Percentiles rank a stretch among this genome's conserved stretches.
These are phyloP conservation scores for Pleurozium schreberi DNA, from an alignment of 225 moss, liverwort and hornwort genomes.

Conservation along the genomic window DNA sequence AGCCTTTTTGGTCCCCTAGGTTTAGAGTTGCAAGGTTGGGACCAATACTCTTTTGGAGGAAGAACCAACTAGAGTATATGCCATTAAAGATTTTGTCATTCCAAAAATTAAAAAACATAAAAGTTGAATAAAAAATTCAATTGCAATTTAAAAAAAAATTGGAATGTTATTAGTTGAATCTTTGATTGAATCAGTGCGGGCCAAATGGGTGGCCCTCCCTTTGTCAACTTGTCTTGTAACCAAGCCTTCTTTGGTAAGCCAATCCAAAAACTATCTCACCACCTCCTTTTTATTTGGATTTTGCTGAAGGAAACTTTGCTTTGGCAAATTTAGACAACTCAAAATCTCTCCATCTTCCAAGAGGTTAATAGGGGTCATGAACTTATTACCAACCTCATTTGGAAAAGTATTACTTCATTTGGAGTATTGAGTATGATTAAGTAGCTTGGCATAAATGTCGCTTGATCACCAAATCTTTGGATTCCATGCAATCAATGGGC, in stretches of 20 bases:
- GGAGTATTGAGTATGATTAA: not conserved
- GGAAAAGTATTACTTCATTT: too few species aligned
- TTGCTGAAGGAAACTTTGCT: accelerated
- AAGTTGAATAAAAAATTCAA: not conserved
- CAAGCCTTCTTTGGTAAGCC: accelerated
- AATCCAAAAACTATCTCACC: not conserved
- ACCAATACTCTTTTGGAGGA: accelerated
- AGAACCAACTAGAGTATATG: not conserved
- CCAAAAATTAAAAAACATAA: accelerated
- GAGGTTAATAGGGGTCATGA: accelerated
- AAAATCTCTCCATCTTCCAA: not conserved
- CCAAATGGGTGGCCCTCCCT: too few species aligned
- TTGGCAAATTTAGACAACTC: not conserved
- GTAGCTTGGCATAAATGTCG: too few species aligned
- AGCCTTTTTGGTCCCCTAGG: not conserved
- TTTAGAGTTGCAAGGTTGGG: not conserved
- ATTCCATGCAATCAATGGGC: accelerated
- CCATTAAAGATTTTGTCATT: not conserved
- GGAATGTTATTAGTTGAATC: too few species aligned
- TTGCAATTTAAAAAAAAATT: not conserved
- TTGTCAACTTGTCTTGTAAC: not conserved
- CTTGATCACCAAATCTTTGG: accelerated
- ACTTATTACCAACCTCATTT: not conserved
- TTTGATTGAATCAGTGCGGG: accelerated
- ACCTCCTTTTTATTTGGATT: not conserved